A percentile compares a stretch with the other conserved stretches of the same genome.
These are phyloP conservation scores for Phycomyces blakesleeanus DNA, from an alignment of 192 early-diverging fungal species.

Conservation along the genomic window DNA sequence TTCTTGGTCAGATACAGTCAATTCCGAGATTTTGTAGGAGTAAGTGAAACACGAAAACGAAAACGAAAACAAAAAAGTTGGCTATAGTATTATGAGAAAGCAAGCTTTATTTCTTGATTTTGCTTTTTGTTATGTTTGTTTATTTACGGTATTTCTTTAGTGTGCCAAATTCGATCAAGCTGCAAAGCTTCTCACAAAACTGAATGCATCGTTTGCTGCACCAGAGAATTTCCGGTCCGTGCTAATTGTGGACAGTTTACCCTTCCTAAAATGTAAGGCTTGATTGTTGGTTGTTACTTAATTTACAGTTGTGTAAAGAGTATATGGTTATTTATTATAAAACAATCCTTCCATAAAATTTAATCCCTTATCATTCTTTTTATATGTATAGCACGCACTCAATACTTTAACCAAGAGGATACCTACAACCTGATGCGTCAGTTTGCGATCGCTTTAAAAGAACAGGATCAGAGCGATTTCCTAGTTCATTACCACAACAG, in stretches of 20 bases:
- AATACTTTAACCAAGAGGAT: not conserved
- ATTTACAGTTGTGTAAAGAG: too few relatives aligned
- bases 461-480: not conserved
- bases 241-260: not conserved
- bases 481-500: not conserved
- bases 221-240: not conserved
- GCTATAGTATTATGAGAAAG: too few relatives aligned
- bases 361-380: not conserved
- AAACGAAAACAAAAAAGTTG: too few relatives aligned
- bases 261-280: conserved; percentile 3
- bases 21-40: not conserved
- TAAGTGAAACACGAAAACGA: not conserved
- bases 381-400: not conserved
- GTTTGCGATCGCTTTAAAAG: not conserved
- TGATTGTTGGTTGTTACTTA: too few relatives aligned
- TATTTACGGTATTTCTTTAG: not conserved
- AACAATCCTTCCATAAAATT: too few relatives aligned
- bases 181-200: not conserved
- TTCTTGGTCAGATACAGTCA: not conserved
- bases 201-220: not conserved
- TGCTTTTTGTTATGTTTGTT: too few relatives aligned
- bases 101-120: too few relatives aligned
- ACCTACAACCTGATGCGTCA: not conserved
- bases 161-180: not conserved
- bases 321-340: too few relatives aligned